Conservation (phyloP, 2,329 filamentous ascomycete species). For the Aspergillus bombycis region DNA sequence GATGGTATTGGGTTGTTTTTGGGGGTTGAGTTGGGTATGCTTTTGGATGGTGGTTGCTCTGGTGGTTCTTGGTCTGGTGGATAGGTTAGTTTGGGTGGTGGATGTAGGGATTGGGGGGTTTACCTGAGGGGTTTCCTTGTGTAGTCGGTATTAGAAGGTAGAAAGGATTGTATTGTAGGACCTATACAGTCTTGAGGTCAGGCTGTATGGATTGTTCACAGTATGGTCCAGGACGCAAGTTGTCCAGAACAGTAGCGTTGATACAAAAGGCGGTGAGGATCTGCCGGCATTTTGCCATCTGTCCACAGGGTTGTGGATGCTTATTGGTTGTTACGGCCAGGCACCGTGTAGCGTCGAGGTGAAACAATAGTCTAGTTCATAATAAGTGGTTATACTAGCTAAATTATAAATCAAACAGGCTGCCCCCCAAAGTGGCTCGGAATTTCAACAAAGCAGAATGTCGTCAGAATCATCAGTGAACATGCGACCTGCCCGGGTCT, state of each 20-base stretch:
- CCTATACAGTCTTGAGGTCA: neutral
- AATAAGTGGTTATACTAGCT: neutral
- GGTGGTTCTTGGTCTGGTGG: neutral
- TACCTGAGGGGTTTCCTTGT: neutral
- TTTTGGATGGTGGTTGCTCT: neutral
- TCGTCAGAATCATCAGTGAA: slow-evolving; percentile 24
- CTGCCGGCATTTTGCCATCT: neutral
- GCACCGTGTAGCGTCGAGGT: neutral
- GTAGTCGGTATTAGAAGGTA: neutral
- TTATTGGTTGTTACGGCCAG: neutral
- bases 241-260: slow-evolving; percentile 24
- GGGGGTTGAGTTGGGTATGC: neutral
- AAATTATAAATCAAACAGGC: slow-evolving; percentile 1
- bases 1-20: neutral
- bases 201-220: neutral
- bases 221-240: slow-evolving; percentile 17
- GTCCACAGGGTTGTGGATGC: neutral
- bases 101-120: neutral
- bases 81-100: neutral
- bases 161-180: neutral
- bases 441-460: slow-evolving; percentile 4
- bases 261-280: slow-evolving; percentile 25
- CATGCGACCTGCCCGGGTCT: slow-evolving; percentile 3
- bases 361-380: neutral
- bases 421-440: neutral